These are phyloP conservation scores for Cephalotrichum gorgonifer DNA, from an alignment of 2,329 filamentous ascomycete genomes.

Conservation along the genomic window DNA sequence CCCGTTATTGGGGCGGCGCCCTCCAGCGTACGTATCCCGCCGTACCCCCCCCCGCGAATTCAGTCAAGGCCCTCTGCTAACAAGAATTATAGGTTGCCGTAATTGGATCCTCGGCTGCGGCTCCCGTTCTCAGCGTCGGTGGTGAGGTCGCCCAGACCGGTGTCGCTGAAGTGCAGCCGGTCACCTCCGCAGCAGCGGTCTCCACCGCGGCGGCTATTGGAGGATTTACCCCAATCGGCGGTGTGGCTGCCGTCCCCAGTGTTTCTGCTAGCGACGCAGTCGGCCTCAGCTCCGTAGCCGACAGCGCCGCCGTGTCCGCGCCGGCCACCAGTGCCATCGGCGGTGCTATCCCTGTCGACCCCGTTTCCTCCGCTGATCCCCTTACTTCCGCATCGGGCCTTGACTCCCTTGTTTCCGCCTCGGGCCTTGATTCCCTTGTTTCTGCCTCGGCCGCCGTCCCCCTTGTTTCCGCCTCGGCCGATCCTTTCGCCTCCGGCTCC, in stretches of 20 bases:
- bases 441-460: background rate
- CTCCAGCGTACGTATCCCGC: background rate
- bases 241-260: background rate
- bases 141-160: conserved; percentile 1
- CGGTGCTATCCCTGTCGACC: background rate
- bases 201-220: background rate
- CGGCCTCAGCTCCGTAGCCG: background rate
- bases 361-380: background rate
- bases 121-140: background rate
- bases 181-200: background rate
- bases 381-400: background rate
- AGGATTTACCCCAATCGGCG: background rate
- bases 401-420: background rate
- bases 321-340: background rate
- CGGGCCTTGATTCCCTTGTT: background rate
- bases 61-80: background rate
- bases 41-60: background rate
- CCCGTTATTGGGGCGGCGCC: background rate
- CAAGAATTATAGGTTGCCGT: background rate
- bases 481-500: background rate
- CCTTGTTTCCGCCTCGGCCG: background rate
- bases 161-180: background rate
- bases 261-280: background rate
- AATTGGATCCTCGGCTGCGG: background rate
- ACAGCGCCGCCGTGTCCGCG: background rate